phyloP scores from a whole-genome alignment of 2,329 filamentous ascomycete genomes.

The Aspergillus awamori region DNA sequence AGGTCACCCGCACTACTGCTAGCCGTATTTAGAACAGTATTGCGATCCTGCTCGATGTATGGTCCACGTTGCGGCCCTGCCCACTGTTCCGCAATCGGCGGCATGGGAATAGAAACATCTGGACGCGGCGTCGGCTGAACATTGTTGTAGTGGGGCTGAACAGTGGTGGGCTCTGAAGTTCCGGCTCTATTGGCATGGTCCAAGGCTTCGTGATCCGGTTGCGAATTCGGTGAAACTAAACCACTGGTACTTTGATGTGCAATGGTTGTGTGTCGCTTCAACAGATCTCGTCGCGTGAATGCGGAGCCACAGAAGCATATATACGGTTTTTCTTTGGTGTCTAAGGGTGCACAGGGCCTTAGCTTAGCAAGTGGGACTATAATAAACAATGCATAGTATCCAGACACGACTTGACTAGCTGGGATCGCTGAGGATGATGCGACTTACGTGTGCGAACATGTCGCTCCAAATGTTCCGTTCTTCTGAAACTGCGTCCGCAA shows the following conservation, averaged over 20 bases:
- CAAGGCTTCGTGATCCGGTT: constrained; percentile 24
- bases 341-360: constrained; percentile 21
- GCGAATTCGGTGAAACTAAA: constrained; percentile 33
- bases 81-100: constrained; percentile 32
- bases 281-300: constrained; percentile 39
- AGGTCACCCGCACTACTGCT: constrained; percentile 18
- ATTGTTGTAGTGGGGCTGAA: constrained; percentile 21
- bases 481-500: constrained; percentile 38
- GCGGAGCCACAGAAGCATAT: constrained; percentile 41
- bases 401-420: not conserved
- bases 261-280: constrained; percentile 40
- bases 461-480: constrained; percentile 41
- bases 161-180: constrained; percentile 19
- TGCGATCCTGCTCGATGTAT: constrained; percentile 31
- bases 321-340: constrained; percentile 42
- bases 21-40: constrained; percentile 22
- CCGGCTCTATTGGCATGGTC: constrained; percentile 21
- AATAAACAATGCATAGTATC: not conserved
- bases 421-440: not conserved
- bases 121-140: constrained; percentile 20
- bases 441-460: constrained; percentile 40
- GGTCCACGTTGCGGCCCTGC: constrained; percentile 27
- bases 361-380: not conserved
- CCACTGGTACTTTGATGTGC: constrained; percentile 33
- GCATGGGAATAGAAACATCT: constrained; percentile 27